Conservation (phyloP, 306 rosid species). For the Albizia julibrissin region DNA sequence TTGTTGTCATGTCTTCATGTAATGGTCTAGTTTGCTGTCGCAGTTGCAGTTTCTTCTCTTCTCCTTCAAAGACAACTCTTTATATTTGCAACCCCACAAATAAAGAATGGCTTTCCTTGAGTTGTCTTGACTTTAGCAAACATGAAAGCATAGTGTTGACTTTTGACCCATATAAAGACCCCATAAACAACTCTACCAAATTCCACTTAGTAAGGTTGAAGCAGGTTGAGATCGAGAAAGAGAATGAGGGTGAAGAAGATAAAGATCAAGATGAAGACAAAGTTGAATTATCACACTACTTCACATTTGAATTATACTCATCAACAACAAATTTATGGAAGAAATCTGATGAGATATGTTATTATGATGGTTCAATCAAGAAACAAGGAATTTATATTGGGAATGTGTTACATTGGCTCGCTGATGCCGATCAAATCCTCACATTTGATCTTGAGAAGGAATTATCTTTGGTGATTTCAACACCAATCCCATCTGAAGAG, state of each 20-base stretch:
- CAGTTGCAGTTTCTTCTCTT: conserved; percentile 36
- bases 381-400: conserved; percentile 44
- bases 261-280: conserved; percentile 29
- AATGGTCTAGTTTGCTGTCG: conserved; percentile 64
- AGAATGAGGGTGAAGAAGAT: background rate
- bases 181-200: conserved; percentile 20
- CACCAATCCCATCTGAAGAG: conserved; percentile 45
- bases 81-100: conserved; percentile 66
- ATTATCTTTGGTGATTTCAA: conserved; percentile 45
- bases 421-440: conserved; percentile 47
- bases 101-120: conserved; percentile 43
- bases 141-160: conserved; percentile 41
- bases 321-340: conserved; percentile 49
- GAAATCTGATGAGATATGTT: conserved; percentile 47
- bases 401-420: conserved; percentile 60
- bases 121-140: conserved; percentile 17
- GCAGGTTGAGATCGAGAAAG: conserved; percentile 12
- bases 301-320: conserved; percentile 51
- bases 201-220: conserved; percentile 49
- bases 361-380: conserved; percentile 35
- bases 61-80: conserved; percentile 36
- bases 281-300: conserved; percentile 19
- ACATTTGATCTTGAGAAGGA: conserved; percentile 57
- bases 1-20: conserved; percentile 52
- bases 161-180: conserved; percentile 41